phyloP scores from a whole-genome alignment of 805 yeast genomes.

The Hanseniaspora nectarophila region DNA sequence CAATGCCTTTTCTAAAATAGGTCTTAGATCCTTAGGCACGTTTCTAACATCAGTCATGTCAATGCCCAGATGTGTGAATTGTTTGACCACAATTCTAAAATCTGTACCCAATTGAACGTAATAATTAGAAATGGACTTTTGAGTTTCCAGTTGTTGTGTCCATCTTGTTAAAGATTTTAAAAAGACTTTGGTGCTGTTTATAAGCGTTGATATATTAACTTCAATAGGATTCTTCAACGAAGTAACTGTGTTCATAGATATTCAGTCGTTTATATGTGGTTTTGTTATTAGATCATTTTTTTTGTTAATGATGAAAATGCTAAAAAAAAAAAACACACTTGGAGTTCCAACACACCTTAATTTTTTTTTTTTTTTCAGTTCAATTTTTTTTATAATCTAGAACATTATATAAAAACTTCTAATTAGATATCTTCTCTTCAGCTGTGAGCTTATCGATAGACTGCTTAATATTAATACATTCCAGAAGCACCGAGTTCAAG shows the following conservation, averaged over 20 bases:
- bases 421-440: conserved; percentile 41
- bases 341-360: neutral
- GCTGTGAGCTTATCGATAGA: conserved; percentile 69
- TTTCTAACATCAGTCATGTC: conserved; percentile 78
- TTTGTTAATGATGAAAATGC: neutral
- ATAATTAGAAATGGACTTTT: conserved; percentile 74
- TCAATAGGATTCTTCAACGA: conserved; percentile 43
- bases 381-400: neutral
- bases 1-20: conserved; percentile 72
- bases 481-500: neutral
- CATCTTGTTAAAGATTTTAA: conserved; percentile 80
- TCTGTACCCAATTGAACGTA: conserved; percentile 90
- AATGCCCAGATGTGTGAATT: conserved; percentile 67
- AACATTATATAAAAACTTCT: too few species aligned
- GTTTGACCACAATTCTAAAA: conserved; percentile 71
- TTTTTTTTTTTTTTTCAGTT: neutral
- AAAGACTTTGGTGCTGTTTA: conserved; percentile 79
- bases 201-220: conserved; percentile 61
- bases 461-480: conserved; percentile 4
- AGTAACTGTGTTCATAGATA: neutral
- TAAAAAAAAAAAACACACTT: neutral
- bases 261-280: too few species aligned
- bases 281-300: too few species aligned
- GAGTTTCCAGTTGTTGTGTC: conserved; percentile 73
- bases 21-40: conserved; percentile 71